A percentile compares a stretch with the other conserved stretches of the same genome.
Evolutionary conservation across 140 eudicot species (phyloP).

Genomic region (Oenanthe javanica): DNA sequence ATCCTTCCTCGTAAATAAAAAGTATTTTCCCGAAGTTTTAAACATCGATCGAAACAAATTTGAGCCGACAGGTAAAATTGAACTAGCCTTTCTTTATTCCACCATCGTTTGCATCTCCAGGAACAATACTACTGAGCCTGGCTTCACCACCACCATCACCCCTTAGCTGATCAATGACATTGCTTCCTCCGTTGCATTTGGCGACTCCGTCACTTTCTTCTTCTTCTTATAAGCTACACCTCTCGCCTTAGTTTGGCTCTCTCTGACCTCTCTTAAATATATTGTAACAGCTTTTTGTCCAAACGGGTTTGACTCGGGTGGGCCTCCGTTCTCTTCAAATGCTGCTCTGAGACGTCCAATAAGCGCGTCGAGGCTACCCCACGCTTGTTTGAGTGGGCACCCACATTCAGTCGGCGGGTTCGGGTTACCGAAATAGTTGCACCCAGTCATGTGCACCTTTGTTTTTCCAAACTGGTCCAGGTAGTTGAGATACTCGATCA

Average conservation of each 20-base stretch:
- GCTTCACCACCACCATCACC: too few species aligned
- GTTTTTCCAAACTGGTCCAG: not conserved
- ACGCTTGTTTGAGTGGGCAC: not conserved
- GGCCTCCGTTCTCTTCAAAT: not conserved
- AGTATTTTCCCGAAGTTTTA: too few species aligned
- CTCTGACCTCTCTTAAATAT: not conserved
- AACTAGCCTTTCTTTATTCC: too few species aligned
- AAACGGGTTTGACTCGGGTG: not conserved
- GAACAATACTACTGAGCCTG: too few species aligned
- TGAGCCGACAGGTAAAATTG: not conserved
- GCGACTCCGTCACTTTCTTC: not conserved
- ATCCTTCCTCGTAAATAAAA: too few species aligned
- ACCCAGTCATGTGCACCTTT: not conserved
- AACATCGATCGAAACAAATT: too few species aligned
- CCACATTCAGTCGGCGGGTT: not conserved
- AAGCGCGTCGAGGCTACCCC: not conserved
- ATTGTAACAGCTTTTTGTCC: not conserved
- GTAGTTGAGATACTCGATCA: not conserved
- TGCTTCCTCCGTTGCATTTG: not conserved
- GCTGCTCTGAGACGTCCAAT: not conserved
- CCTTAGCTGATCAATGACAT: not conserved
- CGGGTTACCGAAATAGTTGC: not conserved
- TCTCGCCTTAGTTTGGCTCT: not conserved
- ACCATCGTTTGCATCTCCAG: too few species aligned
- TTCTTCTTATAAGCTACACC: not conserved